phyloP scores from a whole-genome alignment of 257 asterid species.

The Nicotiana noctiflora region DNA sequence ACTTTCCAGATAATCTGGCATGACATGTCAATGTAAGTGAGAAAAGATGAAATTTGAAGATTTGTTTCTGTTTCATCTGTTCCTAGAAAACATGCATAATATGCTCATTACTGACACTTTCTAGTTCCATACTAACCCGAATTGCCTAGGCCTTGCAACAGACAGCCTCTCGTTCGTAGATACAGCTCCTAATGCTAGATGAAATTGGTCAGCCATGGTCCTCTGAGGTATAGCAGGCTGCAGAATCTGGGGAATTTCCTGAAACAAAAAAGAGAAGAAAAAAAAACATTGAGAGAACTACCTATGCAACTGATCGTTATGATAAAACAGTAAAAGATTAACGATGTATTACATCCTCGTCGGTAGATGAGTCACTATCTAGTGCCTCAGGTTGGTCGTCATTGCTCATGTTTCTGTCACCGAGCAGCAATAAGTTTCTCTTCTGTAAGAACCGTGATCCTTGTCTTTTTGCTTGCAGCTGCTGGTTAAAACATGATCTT shows the following conservation, averaged over 20 bases:
- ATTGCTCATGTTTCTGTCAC: constrained; percentile 33
- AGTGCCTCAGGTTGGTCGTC: constrained; percentile 41
- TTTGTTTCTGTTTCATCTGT: neutral
- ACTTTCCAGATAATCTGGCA: constrained; percentile 51
- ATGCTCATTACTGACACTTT: constrained; percentile 12
- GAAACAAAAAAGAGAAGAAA: constrained; percentile 25
- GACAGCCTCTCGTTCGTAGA: constrained; percentile 24
- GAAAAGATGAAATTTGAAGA: neutral
- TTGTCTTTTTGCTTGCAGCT: constrained; percentile 24
- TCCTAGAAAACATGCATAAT: constrained; percentile 10
- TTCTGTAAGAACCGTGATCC: constrained; percentile 14
- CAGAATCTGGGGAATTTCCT: constrained; percentile 38
- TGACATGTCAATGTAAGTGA: neutral
- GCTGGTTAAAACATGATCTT: constrained; percentile 16
- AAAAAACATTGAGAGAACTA: constrained; percentile 15
- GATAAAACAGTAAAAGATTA: constrained; percentile 14
- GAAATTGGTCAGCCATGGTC: constrained; percentile 76
- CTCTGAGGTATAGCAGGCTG: constrained; percentile 31
- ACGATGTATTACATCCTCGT: constrained; percentile 45
- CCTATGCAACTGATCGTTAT: constrained; percentile 11
- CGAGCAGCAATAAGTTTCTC: constrained; percentile 24
- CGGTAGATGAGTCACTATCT: constrained; percentile 33
- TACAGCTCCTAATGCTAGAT: constrained; percentile 54
- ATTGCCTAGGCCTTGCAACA: constrained; percentile 28
- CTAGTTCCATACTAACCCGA: constrained; percentile 39